Evolutionary conservation across 2,329 filamentous ascomycete genomes (phyloP).

Genomic region (Cladosporium cucumerinum): DNA sequence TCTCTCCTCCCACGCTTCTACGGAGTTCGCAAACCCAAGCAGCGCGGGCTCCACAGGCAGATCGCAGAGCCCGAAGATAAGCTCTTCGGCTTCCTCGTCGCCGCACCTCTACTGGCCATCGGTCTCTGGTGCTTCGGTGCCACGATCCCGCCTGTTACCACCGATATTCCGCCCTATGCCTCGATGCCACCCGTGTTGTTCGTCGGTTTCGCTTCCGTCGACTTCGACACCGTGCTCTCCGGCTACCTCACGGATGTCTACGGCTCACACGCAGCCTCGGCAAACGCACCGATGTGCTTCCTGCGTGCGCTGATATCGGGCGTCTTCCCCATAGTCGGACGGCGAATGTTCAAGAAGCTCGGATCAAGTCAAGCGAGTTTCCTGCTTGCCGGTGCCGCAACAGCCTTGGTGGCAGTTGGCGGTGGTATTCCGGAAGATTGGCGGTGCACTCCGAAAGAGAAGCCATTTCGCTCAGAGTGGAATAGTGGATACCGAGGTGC

Average conservation of each 20-base stretch:
- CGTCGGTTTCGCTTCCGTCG: constrained; percentile 49
- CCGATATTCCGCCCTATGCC: constrained; percentile 25
- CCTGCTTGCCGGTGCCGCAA: constrained; percentile 42
- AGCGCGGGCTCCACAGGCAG: constrained; percentile 24
- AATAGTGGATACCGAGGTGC: background rate
- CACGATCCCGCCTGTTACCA: constrained; percentile 44
- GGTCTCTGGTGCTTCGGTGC: constrained; percentile 48
- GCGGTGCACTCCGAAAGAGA: background rate
- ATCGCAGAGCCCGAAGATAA: constrained; percentile 45
- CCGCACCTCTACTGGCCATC: constrained; percentile 42
- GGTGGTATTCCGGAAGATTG: constrained; percentile 1
- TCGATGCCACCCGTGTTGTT: constrained; percentile 35
- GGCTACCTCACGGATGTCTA: constrained; percentile 48
- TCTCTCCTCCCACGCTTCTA: constrained; percentile 44
- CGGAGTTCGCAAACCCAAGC: constrained; percentile 37
- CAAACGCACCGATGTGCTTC: constrained; percentile 42
- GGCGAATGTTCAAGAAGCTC: constrained; percentile 40
- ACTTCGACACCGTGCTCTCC: constrained; percentile 42
- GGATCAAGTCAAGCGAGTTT: constrained; percentile 42
- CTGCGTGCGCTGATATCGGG: constrained; percentile 40
- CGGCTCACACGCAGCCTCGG: constrained; percentile 44
- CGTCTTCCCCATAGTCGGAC: constrained; percentile 40
- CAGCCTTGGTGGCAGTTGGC: constrained; percentile 30
- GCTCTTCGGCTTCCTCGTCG: constrained; percentile 46
- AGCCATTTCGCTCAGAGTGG: background rate